Evolutionary conservation across 1,284 basidiomycete genomes (phyloP).

Genomic region (Tilletia walkeri): DNA sequence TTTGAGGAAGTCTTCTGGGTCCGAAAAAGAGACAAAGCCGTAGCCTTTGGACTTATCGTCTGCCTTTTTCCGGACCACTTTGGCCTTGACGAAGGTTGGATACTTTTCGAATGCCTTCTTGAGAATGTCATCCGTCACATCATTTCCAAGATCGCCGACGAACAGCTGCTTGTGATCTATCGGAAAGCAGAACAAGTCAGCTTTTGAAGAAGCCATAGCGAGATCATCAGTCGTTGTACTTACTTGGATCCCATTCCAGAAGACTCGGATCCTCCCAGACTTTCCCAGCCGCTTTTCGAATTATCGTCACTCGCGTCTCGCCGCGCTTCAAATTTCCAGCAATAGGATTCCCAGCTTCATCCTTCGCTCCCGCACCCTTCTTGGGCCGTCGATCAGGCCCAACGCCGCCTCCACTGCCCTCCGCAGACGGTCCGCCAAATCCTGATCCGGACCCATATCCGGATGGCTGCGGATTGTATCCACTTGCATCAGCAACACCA

Average conservation of each 20-base stretch:
- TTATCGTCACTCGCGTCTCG: constrained; percentile 86
- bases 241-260: constrained; percentile 95
- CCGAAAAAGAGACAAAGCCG: constrained; percentile 95
- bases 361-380: constrained; percentile 26
- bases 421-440: neutral
- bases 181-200: neutral
- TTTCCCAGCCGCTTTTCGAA: constrained; percentile 90
- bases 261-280: constrained; percentile 97
- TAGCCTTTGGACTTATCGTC: constrained; percentile 79
- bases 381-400: constrained; percentile 20
- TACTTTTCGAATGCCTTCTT: constrained; percentile 86
- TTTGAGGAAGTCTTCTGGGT: constrained; percentile 95
- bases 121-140: constrained; percentile 91
- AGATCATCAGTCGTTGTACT: constrained; percentile 53
- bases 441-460: neutral
- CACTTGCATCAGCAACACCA: neutral
- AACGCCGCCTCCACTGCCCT: neutral
- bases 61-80: constrained; percentile 86
- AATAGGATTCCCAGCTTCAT: constrained; percentile 28
- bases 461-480: neutral
- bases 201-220: neutral
- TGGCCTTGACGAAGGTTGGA: constrained; percentile 85
- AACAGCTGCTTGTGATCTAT: constrained; percentile 95
- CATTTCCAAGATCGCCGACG: constrained; percentile 96
- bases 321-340: constrained; percentile 67